A percentile compares a stretch with the other conserved stretches of the same genome.
These are phyloP conservation scores for Gillenia trifoliata DNA, from an alignment of 306 rosid species.

Conservation along the genomic window DNA sequence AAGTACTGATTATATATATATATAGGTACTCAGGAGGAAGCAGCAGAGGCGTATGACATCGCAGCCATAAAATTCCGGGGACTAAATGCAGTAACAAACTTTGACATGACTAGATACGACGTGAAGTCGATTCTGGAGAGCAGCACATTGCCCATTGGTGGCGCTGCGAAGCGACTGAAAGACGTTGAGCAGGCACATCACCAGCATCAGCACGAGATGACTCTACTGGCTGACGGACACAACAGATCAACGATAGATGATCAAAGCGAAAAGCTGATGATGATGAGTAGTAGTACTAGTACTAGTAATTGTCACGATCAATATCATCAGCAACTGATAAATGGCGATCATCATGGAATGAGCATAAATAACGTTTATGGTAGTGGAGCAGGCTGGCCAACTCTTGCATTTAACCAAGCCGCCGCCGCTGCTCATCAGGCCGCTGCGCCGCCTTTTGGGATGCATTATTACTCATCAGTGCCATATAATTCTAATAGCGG, in stretches of 20 bases:
- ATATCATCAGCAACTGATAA: constrained; percentile 3
- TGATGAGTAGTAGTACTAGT: neutral
- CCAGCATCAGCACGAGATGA: constrained; percentile 9
- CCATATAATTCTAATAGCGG: constrained; percentile 8
- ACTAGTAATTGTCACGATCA: neutral
- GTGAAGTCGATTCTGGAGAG: constrained; percentile 81
- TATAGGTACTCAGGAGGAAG: constrained; percentile 89
- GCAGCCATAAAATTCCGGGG: constrained; percentile 94
- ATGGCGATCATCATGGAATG: neutral
- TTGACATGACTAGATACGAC: constrained; percentile 86
- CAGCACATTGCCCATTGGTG: constrained; percentile 71
- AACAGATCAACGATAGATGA: neutral
- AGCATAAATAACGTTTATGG: neutral
- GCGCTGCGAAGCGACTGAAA: constrained; percentile 71
- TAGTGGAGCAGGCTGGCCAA: constrained; percentile 36
- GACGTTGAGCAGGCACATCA: constrained; percentile 38
- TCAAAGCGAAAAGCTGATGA: neutral
- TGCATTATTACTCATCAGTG: constrained; percentile 38
- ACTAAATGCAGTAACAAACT: constrained; percentile 88
- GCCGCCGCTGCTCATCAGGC: neutral
- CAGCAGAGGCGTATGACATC: constrained; percentile 93
- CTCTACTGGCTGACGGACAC: constrained; percentile 34
- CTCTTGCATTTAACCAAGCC: constrained; percentile 49
- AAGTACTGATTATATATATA: neutral
- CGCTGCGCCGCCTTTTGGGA: constrained; percentile 6